Evolutionary conservation across 768 basidiomycete genomes (phyloP), one percentile per base, ranked within the genome.

Genomic region (Dioszegia hungarica): DNA sequence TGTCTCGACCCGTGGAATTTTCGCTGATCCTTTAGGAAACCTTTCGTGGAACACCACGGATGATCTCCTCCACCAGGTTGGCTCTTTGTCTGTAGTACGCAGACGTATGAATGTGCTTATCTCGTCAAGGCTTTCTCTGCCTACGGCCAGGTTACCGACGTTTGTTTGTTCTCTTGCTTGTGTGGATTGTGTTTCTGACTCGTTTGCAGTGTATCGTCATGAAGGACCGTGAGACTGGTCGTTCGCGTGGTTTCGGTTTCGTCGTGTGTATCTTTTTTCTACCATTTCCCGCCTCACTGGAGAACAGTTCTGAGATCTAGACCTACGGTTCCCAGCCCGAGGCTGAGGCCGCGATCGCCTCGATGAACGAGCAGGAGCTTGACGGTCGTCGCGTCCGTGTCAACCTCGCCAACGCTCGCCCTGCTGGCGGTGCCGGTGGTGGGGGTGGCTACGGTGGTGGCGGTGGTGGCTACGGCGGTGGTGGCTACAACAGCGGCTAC

Each of bases 141-240:
- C 2, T 92, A 77, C 79, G 93, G 93, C 74, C 80, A 83, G 75
- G 85, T 97, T 77, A 78, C 87, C 76, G 93, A 97, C 85, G 93
- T 97, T 81, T 83, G 93, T 85, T 78, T 54, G 14, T 24, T 77
- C 79, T 73, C 78, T 80, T 60, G n/a, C 55, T 17, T 61, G 12
- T 56, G 34, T 19, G 20, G 27, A 3, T 45, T 33, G 5, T 14
- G 29, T n/a, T 38, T 37, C 49, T 51, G 37, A 54, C 53, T 57
- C 47, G 19, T 54, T 37, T 59, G 59, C 62, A 95, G 90, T 88
- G 88, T 68, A 91, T 94, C 79, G 91, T 94, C 77, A 94, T 94
- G 92, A 88, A 90, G 80, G 93, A 98, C 80, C 90, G 92, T 75
- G 94, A 95, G 75, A 97, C 94, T 64, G 89, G 90, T 59, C 90